These are phyloP conservation scores for Gossypium raimondii DNA, from an alignment of 345 rosid species.

Conservation along the genomic window DNA sequence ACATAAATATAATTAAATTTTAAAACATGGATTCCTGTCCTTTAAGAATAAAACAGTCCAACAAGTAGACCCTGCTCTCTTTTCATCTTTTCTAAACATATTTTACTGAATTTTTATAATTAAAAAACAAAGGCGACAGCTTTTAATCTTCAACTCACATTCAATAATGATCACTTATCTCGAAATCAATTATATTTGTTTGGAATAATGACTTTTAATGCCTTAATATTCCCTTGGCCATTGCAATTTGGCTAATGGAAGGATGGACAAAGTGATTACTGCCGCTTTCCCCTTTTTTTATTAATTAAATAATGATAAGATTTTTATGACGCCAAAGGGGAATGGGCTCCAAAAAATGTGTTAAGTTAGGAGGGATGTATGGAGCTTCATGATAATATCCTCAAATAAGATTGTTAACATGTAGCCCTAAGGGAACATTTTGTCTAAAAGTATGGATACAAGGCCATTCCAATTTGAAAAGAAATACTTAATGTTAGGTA, in stretches of 20 bases:
- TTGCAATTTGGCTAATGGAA: neutral
- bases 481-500: conserved; percentile 40
- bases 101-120: neutral
- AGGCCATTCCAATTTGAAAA: conserved; percentile 27
- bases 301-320: too few species aligned
- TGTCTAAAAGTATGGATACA: conserved; percentile 54
- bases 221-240: neutral
- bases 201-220: conserved; percentile 33
- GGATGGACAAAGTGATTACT: too few species aligned
- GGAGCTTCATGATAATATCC: neutral
- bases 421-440: conserved; percentile 56
- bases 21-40: conserved; percentile 19
- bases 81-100: neutral
- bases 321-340: too few species aligned
- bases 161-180: conserved; percentile 17
- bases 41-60: conserved; percentile 11
- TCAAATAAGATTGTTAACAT: conserved; percentile 11
- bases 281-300: too few species aligned
- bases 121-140: neutral
- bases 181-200: conserved; percentile 13
- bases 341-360: too few species aligned
- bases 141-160: conserved; percentile 20
- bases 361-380: too few species aligned
- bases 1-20: neutral
- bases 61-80: neutral